Conservation (phyloP, 2,329 filamentous ascomycete genomes). For the Myrmaecium sp. region DNA sequence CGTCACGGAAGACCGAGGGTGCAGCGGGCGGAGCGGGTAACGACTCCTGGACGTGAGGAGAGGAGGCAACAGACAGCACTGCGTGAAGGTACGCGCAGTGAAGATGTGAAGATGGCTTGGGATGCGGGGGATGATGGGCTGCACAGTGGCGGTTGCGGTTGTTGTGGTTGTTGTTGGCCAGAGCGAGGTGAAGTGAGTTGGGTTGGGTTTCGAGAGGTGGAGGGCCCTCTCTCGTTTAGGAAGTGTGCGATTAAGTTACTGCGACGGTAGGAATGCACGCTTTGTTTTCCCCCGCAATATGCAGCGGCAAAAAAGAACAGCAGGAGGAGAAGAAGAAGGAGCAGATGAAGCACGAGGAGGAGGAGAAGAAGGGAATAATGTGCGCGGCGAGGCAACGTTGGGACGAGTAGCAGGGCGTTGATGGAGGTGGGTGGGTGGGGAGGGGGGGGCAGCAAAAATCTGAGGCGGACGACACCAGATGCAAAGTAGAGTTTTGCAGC, state of each 20-base stretch:
- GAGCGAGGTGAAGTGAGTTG: slow-evolving; percentile 7
- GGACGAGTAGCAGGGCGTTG: no score
- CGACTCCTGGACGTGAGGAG: slow-evolving; percentile 3
- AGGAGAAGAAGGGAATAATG: slow-evolving; percentile 1
- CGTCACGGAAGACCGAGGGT: slow-evolving; percentile 8
- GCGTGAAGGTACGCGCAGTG: slow-evolving; percentile 1
- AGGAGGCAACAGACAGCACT: slow-evolving; percentile 1
- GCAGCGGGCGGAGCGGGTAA: slow-evolving; percentile 4
- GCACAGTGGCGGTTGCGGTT: slow-evolving; percentile 4
- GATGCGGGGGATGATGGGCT: slow-evolving; percentile 2
- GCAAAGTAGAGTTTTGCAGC: no score
- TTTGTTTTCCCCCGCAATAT: no score
- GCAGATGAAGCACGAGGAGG: slow-evolving; percentile 3
- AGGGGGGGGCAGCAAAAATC: slow-evolving; percentile 4
- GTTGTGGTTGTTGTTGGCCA: slow-evolving; percentile 5
- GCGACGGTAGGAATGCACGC: slow-evolving; percentile 6
- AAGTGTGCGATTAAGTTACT: slow-evolving; percentile 4
- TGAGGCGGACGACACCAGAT: no score
- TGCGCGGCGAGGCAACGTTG: slow-evolving; percentile 2
- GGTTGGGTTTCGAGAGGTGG: slow-evolving; percentile 7
- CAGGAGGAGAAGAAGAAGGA: slow-evolving; percentile 1
- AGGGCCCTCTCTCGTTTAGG: slow-evolving; percentile 7
- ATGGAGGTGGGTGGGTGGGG: no score
- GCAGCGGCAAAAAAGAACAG: slow-evolving; percentile 1
- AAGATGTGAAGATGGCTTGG: background rate